Conservation (phyloP, 306 rosid genomes). For the Fragaria ananassa region DNA sequence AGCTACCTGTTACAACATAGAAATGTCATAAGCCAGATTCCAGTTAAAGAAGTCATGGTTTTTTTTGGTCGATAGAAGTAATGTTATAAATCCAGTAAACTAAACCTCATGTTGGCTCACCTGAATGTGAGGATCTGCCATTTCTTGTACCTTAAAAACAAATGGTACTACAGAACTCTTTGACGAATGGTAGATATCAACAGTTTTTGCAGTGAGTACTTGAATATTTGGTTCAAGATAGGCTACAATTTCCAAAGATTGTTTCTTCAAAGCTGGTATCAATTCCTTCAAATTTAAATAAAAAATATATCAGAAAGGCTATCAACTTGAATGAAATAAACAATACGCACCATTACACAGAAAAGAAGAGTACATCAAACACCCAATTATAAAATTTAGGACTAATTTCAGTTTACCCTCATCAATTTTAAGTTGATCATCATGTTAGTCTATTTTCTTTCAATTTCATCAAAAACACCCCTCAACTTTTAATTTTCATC, state of each 20-base stretch:
- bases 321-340: neutral
- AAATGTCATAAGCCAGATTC: conserved; percentile 1
- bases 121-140: conserved; percentile 15
- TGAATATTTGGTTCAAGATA: conserved; percentile 22
- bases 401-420: no score
- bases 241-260: conserved; percentile 22
- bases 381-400: neutral
- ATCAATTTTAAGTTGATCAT: no score
- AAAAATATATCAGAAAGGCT: neutral
- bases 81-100: conserved; percentile 3
- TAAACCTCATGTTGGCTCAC: conserved; percentile 16
- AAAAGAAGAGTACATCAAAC: conserved; percentile 6
- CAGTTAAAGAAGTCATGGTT: neutral
- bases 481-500: no score
- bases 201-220: conserved; percentile 17
- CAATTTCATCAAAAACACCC: no score
- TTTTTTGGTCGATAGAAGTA: neutral
- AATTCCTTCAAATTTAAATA: conserved; percentile 32
- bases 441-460: no score
- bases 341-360: neutral
- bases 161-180: conserved; percentile 31
- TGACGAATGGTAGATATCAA: conserved; percentile 26
- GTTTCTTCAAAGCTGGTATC: conserved; percentile 33
- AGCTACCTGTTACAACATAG: conserved; percentile 30
- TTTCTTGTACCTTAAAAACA: conserved; percentile 19